These are phyloP conservation scores for Russula virescens DNA, from an alignment of 768 basidiomycete genomes.

Conservation along the genomic window DNA sequence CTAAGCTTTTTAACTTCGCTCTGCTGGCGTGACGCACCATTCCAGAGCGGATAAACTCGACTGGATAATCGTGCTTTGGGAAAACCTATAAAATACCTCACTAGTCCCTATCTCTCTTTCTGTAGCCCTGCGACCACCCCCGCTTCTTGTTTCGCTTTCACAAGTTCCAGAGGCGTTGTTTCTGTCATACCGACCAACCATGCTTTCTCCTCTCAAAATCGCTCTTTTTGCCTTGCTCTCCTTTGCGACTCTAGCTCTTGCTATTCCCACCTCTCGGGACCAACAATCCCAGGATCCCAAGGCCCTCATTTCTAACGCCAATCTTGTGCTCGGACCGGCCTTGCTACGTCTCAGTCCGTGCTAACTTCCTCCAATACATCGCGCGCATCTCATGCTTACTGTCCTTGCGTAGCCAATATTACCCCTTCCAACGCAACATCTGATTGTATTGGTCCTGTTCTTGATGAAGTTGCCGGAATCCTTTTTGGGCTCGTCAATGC, in stretches of 20 bases:
- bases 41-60: too few species aligned
- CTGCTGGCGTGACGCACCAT: too few species aligned
- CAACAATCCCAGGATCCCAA: neutral
- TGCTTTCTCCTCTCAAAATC: conserved; percentile 8
- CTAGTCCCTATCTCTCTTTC: neutral
- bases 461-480: neutral
- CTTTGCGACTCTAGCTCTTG: conserved; percentile 5
- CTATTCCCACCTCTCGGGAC: neutral
- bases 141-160: neutral
- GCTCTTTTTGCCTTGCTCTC: conserved; percentile 7
- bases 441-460: neutral
- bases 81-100: neutral
- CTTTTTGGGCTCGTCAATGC: neutral
- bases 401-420: neutral
- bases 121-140: neutral
- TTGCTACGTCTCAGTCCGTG: neutral
- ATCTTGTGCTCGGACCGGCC: neutral
- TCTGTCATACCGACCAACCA: neutral
- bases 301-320: neutral
- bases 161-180: neutral
- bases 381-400: neutral
- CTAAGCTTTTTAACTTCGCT: too few species aligned
- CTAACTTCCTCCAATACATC: neutral
- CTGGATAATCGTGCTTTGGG: neutral
- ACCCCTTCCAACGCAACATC: neutral